Base-by-base conservation (phyloP, 345 rosid species). In the Brassica rapa region DNA sequence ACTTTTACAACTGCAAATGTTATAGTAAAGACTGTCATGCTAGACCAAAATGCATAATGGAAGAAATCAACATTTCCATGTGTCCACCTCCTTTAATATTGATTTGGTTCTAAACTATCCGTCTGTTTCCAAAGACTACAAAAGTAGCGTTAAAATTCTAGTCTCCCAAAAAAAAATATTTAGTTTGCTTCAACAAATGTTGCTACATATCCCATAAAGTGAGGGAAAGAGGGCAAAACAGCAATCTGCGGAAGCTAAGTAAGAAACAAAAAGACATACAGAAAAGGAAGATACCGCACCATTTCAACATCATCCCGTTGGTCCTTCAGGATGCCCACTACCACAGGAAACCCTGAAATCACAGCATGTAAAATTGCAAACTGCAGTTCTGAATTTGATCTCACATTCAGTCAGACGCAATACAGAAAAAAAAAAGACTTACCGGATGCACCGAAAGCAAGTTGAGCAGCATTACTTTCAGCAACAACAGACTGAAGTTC, bases 361-460 rank as follows among this genome's bases (percentile, higher is more conserved):
- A 80, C 24, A 67, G 7, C 75, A 75, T 6, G 30, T 46, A 67
- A 51, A 72, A 61, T 8, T 35, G 19, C 19, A 39, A 51, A n/a
- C 19, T 0, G 0, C 5, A 1, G 19, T 2, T 2, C 19, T 53
- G 0, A 27, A 72, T 29, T 70, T 59, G 9, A 62, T 64, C 55
- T n/a, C 65, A 63, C 37, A 70, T 6, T 25, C 23, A 63, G 55
- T 14, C 41, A 21, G 30, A 65, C 2, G 25, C 69, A 60, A 37
- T 49, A 15, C 24, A 67, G 55, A 64, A 71, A 51, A 35, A 62
- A 68, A 71, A 35, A 33, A 73, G 19, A 71, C 86, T 29, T 66
- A 93, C 99, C 99, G 81, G 88, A 88, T 39, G 92, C 96, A 32
- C 99, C 98, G 56, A 95, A 93, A 65, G 97, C 91, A 60, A 95